Evolutionary conservation across 176 grass and related monocot species (phyloP).

Genomic region (Carex cristatella): DNA sequence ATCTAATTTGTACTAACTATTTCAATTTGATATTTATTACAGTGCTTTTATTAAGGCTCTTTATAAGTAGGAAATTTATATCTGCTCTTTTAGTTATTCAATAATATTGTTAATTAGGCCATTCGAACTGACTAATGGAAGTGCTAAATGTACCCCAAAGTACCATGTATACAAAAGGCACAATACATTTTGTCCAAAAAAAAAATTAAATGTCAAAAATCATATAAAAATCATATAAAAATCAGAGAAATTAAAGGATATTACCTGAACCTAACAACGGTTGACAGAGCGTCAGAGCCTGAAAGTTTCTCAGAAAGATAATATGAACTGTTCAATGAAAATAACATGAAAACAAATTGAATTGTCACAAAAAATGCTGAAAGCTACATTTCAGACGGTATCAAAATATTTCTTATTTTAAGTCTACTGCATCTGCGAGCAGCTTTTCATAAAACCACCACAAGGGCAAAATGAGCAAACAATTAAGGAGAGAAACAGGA

Average conservation of each 20-base stretch:
- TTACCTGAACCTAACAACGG: neutral
- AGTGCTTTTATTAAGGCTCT: no score
- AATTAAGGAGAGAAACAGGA: neutral
- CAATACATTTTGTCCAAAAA: no score
- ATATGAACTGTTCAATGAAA: slow-evolving; percentile 5
- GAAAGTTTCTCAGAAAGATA: neutral
- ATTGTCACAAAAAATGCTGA: neutral
- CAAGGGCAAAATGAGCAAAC: neutral
- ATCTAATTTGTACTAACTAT: no score
- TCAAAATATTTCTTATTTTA: slow-evolving; percentile 10
- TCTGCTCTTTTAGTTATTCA: no score
- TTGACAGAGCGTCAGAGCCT: no score
- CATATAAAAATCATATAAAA: neutral
- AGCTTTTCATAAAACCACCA: slow-evolving; percentile 13
- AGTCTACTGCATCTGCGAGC: slow-evolving; percentile 5
- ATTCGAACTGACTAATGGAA: no score
- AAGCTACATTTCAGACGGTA: slow-evolving; percentile 7
- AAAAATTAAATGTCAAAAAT: neutral
- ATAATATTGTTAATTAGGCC: no score
- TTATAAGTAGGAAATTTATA: no score
- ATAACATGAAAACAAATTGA: slow-evolving; percentile 10
- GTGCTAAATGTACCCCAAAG: no score
- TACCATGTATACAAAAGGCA: no score
- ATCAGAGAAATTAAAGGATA: neutral
- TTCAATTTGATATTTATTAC: no score